Conservation (phyloP, 2,329 filamentous ascomycete species). For the Cordyceps cateniannulata region DNA sequence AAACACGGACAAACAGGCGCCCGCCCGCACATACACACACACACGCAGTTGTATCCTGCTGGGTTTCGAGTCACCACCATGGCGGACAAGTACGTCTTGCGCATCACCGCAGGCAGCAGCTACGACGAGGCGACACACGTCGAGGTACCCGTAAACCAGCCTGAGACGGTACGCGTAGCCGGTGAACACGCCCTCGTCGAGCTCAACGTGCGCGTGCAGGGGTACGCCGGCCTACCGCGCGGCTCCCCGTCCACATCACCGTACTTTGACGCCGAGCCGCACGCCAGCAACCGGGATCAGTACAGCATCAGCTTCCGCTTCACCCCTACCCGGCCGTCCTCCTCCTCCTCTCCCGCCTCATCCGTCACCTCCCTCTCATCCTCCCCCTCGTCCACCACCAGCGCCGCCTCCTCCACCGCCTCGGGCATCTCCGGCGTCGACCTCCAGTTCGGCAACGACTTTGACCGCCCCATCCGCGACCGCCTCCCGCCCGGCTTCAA, state of each 20-base stretch:
- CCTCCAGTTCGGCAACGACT: constrained; percentile 91
- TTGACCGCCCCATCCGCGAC: constrained; percentile 83
- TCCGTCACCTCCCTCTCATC: constrained; percentile 5
- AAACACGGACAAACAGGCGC: too few species aligned
- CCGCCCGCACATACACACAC: too few species aligned
- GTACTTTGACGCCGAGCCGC: constrained; percentile 69
- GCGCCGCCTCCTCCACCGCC: constrained; percentile 9
- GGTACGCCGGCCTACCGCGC: constrained; percentile 63
- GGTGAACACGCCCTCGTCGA: constrained; percentile 58
- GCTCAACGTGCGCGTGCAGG: constrained; percentile 67
- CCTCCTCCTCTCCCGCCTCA: not conserved
- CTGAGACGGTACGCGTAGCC: constrained; percentile 55
- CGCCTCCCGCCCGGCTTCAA: constrained; percentile 79
- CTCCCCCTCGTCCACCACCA: constrained; percentile 10
- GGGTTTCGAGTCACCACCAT: too few species aligned
- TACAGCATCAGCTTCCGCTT: constrained; percentile 81
- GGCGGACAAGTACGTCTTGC: constrained; percentile 71
- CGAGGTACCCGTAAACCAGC: constrained; percentile 67
- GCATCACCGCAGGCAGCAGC: constrained; percentile 70
- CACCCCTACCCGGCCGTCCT: constrained; percentile 49
- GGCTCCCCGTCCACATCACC: constrained; percentile 61
- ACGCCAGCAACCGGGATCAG: constrained; percentile 62
- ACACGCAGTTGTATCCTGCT: too few species aligned
- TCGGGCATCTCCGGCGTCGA: constrained; percentile 59
- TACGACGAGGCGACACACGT: constrained; percentile 71